Evolutionary conservation across 139 green algal species (phyloP).

Genomic region (Tetratostichococcus sp.): DNA sequence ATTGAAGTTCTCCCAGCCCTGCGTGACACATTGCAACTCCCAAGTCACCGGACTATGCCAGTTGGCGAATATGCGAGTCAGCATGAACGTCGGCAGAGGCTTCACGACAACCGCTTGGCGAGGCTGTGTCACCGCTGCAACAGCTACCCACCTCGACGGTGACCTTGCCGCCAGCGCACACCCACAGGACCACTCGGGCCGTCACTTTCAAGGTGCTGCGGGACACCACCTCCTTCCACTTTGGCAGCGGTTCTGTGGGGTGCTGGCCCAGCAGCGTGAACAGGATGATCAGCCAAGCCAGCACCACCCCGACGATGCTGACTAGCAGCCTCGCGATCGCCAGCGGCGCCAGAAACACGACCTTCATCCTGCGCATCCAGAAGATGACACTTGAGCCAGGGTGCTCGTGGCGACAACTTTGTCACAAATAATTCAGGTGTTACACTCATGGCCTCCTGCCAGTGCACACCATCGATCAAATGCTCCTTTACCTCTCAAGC

Average conservation of each 20-base stretch:
- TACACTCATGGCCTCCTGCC: too few relatives aligned
- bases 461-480: too few relatives aligned
- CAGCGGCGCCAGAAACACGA: background rate
- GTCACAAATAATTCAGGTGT: too few relatives aligned
- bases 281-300: background rate
- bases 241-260: background rate
- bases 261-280: background rate
- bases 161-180: background rate
- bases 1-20: slow-evolving; percentile 19
- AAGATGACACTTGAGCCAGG: too few relatives aligned
- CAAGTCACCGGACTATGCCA: too few relatives aligned
- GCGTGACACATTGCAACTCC: too few relatives aligned
- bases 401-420: too few relatives aligned
- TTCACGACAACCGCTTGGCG: too few relatives aligned
- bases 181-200: background rate
- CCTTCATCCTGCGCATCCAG: background rate
- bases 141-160: background rate
- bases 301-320: background rate
- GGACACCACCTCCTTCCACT: background rate
- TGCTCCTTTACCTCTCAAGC: slow-evolving; percentile 39
- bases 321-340: background rate
- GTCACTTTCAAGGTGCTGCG: background rate
- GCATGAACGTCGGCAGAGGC: too few relatives aligned
- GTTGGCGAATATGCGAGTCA: too few relatives aligned
- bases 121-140: too few relatives aligned